These are phyloP conservation scores for Heracleum sosnowskyi DNA, from an alignment of 129 eudicot genomes.

Conservation along the genomic window DNA sequence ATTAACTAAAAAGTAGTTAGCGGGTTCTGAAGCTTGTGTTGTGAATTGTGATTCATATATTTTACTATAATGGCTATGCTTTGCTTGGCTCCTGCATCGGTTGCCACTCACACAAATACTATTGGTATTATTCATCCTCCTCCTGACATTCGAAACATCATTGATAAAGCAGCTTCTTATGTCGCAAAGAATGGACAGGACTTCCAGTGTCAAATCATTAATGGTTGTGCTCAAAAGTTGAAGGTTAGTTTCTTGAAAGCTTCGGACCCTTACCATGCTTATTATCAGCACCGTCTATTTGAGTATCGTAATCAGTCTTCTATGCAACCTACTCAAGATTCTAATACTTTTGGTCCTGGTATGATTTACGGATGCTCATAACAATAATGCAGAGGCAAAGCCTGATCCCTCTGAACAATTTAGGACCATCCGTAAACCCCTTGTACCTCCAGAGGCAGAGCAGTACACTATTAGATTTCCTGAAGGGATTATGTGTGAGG, in stretches of 20 bases:
- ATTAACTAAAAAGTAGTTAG: too few species aligned
- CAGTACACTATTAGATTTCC: slow-evolving; percentile 82
- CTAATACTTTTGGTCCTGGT: slow-evolving; percentile 34
- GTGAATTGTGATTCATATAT: too few species aligned
- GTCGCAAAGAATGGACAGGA: slow-evolving; percentile 91
- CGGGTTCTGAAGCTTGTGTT: too few species aligned
- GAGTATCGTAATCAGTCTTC: slow-evolving; percentile 57
- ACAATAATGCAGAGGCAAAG: slow-evolving; percentile 31
- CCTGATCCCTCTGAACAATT: slow-evolving; percentile 70
- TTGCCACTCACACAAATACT: slow-evolving; percentile 75
- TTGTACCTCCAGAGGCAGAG: slow-evolving; percentile 89
- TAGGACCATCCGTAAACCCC: slow-evolving; percentile 54
- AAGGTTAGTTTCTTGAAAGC: slow-evolving; percentile 67
- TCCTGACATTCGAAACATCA: slow-evolving; percentile 71
- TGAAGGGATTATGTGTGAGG: slow-evolving; percentile 84
- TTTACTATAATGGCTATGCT: background rate
- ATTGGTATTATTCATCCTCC: slow-evolving; percentile 94
- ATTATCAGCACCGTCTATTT: slow-evolving; percentile 72
- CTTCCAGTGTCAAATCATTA: slow-evolving; percentile 65
- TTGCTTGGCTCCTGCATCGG: slow-evolving; percentile 34
- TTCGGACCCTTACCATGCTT: slow-evolving; percentile 89
- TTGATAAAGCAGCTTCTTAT: slow-evolving; percentile 68
- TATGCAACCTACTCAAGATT: slow-evolving; percentile 30
- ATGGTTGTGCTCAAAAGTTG: slow-evolving; percentile 57
- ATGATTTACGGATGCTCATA: slow-evolving; percentile 26